phyloP scores from a whole-genome alignment of 2,329 filamentous ascomycete species.

The Phaeosphaeria sp. region DNA sequence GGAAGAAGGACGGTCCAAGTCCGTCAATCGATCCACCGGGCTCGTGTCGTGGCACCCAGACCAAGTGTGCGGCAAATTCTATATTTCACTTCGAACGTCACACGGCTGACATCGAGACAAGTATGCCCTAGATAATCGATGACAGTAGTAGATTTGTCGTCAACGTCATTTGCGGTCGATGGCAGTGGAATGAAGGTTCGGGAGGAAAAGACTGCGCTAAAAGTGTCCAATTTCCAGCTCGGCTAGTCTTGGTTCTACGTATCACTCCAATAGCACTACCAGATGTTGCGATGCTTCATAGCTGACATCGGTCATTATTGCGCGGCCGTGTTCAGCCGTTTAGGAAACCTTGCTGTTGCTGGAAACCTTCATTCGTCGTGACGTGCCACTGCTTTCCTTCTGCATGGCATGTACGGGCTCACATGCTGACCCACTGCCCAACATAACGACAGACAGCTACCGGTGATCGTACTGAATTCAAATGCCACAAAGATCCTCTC shows the following conservation, averaged over 20 bases:
- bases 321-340: background rate
- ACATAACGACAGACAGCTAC: background rate
- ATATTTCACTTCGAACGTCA: constrained; percentile 13
- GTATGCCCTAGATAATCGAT: constrained; percentile 13
- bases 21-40: constrained; percentile 41
- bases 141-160: constrained; percentile 13
- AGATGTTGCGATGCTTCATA: background rate
- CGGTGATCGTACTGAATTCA: background rate
- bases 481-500: background rate
- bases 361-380: background rate
- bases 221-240: constrained; percentile 46
- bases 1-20: constrained; percentile 41
- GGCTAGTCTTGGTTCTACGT: constrained; percentile 38
- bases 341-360: background rate
- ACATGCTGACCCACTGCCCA: background rate
- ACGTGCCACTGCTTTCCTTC: background rate
- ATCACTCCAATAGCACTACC: background rate
- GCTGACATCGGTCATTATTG: background rate
- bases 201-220: constrained; percentile 39
- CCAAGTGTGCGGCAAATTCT: constrained; percentile 18
- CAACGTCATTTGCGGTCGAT: constrained; percentile 27
- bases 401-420: background rate
- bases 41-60: constrained; percentile 46
- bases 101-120: constrained; percentile 23
- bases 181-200: constrained; percentile 39